A percentile compares a stretch with the other conserved stretches of the same genome.
phyloP scores from a whole-genome alignment of 768 basidiomycete species.

The Boletus coccyginus region DNA sequence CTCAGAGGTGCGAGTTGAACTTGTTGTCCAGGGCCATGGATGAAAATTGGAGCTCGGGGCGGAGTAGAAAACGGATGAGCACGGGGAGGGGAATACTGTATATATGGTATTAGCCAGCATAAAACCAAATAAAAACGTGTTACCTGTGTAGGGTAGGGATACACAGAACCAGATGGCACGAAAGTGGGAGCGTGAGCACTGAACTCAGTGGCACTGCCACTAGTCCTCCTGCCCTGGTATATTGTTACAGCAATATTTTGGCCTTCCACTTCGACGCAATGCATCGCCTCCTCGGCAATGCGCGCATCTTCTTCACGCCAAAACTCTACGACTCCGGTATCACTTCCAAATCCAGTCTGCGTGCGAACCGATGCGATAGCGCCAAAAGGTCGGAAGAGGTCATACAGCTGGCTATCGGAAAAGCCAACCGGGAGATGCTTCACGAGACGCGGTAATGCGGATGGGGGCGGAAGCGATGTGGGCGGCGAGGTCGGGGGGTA shows the following conservation, averaged over 20 bases:
- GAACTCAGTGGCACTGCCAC: constrained; percentile 60
- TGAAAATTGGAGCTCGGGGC: constrained; percentile 47
- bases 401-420: constrained; percentile 74
- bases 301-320: constrained; percentile 86
- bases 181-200: constrained; percentile 73
- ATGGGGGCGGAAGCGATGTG: constrained; percentile 70
- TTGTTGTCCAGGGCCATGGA: constrained; percentile 89
- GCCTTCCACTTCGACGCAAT: constrained; percentile 79
- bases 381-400: constrained; percentile 81
- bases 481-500: constrained; percentile 80
- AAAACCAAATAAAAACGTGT: constrained; percentile 12
- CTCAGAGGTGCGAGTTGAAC: constrained; percentile 74
- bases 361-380: constrained; percentile 76
- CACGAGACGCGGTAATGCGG: constrained; percentile 74
- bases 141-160: constrained; percentile 63
- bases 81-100: constrained; percentile 69
- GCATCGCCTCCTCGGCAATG: constrained; percentile 75
- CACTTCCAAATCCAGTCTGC: constrained; percentile 72
- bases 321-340: constrained; percentile 79
- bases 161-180: constrained; percentile 67
- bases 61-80: constrained; percentile 45
- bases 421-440: constrained; percentile 75
- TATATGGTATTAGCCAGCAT: neutral
- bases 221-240: constrained; percentile 63
- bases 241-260: constrained; percentile 82